Conservation (phyloP, 192 early-diverging fungal genomes). For the Entomortierella beljakovae region DNA sequence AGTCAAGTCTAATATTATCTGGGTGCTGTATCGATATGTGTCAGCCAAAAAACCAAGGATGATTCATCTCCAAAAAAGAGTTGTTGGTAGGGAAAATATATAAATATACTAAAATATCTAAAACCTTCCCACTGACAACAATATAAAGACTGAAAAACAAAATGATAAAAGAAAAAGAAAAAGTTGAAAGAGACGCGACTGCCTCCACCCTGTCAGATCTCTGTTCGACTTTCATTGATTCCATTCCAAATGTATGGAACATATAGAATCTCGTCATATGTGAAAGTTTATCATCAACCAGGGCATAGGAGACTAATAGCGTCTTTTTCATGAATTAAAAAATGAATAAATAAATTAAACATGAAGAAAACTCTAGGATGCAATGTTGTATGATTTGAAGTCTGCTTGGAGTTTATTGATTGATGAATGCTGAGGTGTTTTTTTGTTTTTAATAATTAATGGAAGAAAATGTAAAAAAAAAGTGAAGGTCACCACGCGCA, state of each 20-base stretch:
- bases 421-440: too few species aligned
- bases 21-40: too few species aligned
- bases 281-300: constrained; percentile 53
- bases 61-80: too few species aligned
- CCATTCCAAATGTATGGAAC: not conserved
- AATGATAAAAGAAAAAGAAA: not conserved
- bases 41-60: too few species aligned
- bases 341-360: not conserved
- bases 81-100: too few species aligned
- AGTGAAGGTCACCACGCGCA: constrained; percentile 10
- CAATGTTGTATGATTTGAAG: not conserved
- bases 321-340: too few species aligned
- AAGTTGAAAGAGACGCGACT: not conserved
- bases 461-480: not conserved
- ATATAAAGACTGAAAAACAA: not conserved
- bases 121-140: not conserved
- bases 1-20: not conserved
- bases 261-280: constrained; percentile 37
- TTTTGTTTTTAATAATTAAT: not conserved
- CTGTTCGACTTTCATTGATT: constrained; percentile 54
- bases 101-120: too few species aligned
- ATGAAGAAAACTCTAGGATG: not conserved
- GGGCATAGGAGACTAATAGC: not conserved
- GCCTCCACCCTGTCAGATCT: constrained; percentile 48
- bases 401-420: not conserved